Evolutionary conservation across 306 rosid genomes (phyloP), one percentile per base, ranked within the genome.

Genomic region (Acacia acuminata): DNA sequence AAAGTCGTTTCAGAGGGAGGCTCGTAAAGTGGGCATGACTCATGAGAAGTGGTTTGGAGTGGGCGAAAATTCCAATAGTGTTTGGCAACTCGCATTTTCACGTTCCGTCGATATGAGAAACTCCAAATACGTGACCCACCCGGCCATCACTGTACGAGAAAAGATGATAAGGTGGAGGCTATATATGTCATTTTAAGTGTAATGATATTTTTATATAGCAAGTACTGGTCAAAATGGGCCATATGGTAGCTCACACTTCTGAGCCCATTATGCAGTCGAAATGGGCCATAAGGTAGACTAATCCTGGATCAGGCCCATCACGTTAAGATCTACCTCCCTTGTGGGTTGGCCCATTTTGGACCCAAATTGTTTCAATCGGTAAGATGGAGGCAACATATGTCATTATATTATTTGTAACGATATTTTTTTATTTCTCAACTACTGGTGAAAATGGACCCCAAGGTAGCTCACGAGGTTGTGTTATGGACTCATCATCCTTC

Each of bases 61-160:
- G 22, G 36, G 71, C 70, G 25, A 66, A 7, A 17, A 9, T 6
- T 66, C 42, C 45, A 17, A 13, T 19, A 14, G 69, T 13, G 2
- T 50, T 16, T 16, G 8, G 20, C 15, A 17, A 7, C 7, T 16
- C 10, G 2, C 64, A n/a, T 9, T 58, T 22, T 58, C 5, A 20
- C 30, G 32, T 22, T 3, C 3, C 3, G 65, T 58, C 15, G 4
- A 2, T 8, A 30, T 58, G 10, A 55, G 64, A 58, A 58, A 58
- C 64, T 58, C 5, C 32, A n/a, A 69, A 81, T 65, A 71, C 80
- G 85, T 65, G 56, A 55, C 82, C 10, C 40, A 5, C 25, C 25
- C n/a, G n/a, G 15, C 53, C 53, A 48, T 16, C 48, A 3, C 8
- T 3, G 70, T 13, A 20, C 44, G 8, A 15, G 13, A 17, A 34